Conservation (phyloP, 2,329 filamentous ascomycete genomes). For the Microsporum canis region DNA sequence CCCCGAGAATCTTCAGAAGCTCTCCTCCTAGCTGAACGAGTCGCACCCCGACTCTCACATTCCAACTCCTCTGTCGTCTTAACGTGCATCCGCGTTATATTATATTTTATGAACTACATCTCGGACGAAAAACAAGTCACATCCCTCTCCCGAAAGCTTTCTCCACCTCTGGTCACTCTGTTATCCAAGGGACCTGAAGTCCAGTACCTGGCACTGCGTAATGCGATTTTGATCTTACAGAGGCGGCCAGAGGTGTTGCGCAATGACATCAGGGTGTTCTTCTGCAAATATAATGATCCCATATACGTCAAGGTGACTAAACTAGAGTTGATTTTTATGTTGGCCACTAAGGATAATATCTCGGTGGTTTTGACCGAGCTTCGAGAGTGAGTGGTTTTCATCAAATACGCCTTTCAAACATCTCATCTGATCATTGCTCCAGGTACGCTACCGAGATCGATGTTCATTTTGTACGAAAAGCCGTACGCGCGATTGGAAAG, state of each 20-base stretch:
- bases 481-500: constrained; percentile 93
- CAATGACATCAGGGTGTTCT: constrained; percentile 97
- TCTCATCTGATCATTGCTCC: not conserved
- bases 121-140: constrained; percentile 80
- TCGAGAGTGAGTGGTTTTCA: constrained; percentile 52
- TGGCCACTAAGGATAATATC: constrained; percentile 91
- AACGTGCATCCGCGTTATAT: constrained; percentile 88
- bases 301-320: constrained; percentile 99
- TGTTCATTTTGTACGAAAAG: constrained; percentile 96
- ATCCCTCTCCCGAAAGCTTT: constrained; percentile 79
- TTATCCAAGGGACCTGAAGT: constrained; percentile 94
- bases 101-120: constrained; percentile 99
- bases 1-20: constrained; percentile 85
- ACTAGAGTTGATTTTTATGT: constrained; percentile 96
- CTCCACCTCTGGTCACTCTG: constrained; percentile 85
- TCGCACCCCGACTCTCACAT: constrained; percentile 89
- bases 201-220: constrained; percentile 90
- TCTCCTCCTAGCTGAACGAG: constrained; percentile 78
- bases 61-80: constrained; percentile 94
- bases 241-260: constrained; percentile 82
- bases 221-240: constrained; percentile 87
- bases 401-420: not conserved
- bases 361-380: constrained; percentile 88
- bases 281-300: constrained; percentile 99
- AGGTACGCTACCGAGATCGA: constrained; percentile 91